Evolutionary conservation across 768 basidiomycete genomes (phyloP).

Genomic region (Lactifluus subvellereus): DNA sequence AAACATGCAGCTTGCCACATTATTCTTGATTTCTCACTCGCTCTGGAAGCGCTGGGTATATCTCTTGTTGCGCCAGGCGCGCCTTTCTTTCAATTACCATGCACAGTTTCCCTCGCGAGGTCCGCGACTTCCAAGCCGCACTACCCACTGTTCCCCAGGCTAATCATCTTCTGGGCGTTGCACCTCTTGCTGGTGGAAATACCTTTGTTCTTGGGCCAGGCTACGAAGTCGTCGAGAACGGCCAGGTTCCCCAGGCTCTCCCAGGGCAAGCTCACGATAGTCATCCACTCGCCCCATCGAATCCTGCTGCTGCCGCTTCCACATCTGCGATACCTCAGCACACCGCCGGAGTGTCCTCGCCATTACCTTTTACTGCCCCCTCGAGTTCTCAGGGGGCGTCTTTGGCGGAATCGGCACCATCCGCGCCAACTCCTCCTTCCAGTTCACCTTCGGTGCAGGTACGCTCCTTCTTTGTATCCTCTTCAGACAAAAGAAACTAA

Average conservation of each 20-base stretch:
- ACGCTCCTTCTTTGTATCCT: not conserved
- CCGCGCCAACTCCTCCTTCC: not conserved
- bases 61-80: constrained; percentile 14
- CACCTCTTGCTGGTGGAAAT: not conserved
- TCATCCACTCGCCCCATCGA: not conserved
- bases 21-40: not conserved
- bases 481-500: not conserved
- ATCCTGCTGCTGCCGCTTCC: not conserved
- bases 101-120: not conserved
- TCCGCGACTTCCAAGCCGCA: not conserved
- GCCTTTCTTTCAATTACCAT: constrained; percentile 1
- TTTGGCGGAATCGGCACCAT: not conserved
- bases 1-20: not conserved
- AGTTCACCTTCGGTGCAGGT: not conserved
- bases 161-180: not conserved
- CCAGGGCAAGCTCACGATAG: constrained; percentile 8
- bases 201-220: constrained; percentile 15
- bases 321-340: not conserved
- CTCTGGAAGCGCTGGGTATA: constrained; percentile 15
- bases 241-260: constrained; percentile 12
- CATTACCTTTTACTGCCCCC: not conserved
- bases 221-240: constrained; percentile 1
- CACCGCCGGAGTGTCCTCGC: not conserved
- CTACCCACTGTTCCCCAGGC: not conserved
- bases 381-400: not conserved